phyloP scores from a whole-genome alignment of 2,329 filamentous ascomycete genomes.

The Colletotrichum eleusines region DNA sequence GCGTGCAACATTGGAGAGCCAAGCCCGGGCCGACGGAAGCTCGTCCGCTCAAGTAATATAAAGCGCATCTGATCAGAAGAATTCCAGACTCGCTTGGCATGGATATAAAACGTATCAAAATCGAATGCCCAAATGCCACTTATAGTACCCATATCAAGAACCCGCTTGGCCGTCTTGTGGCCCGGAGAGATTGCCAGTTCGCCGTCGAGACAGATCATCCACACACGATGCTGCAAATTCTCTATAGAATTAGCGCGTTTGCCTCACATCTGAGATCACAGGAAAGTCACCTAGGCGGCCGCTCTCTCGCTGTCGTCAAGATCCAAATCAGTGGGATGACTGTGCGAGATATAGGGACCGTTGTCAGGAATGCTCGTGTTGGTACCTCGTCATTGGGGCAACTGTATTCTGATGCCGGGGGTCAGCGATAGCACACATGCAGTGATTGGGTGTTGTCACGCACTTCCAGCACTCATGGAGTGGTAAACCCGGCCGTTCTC shows the following conservation, averaged over 20 bases:
- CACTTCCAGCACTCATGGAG: conserved; percentile 42
- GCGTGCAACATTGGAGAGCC: neutral
- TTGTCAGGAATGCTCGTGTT: conserved; percentile 21
- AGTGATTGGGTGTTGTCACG: neutral
- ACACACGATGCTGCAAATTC: conserved; percentile 53
- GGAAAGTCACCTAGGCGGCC: conserved; percentile 44
- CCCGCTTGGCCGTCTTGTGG: conserved; percentile 44
- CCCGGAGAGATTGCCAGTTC: conserved; percentile 47
- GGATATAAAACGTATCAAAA: conserved; percentile 49
- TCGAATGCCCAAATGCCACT: conserved; percentile 61
- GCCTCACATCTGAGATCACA: neutral
- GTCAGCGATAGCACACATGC: neutral
- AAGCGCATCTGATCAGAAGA: conserved; percentile 18
- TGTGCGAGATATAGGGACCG: too few species aligned
- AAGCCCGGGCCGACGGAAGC: conserved; percentile 48
- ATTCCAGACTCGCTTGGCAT: neutral
- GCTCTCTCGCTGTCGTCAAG: conserved; percentile 46
- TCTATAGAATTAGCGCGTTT: too few species aligned
- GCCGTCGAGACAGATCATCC: conserved; percentile 47
- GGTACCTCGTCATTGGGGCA: conserved; percentile 45
- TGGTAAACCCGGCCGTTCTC: conserved; percentile 56
- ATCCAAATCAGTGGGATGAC: neutral
- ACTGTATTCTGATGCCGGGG: conserved; percentile 43
- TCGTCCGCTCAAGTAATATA: conserved; percentile 45
- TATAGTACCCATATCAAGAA: conserved; percentile 61